A percentile compares a stretch with the other conserved stretches of the same genome.
Conservation (phyloP, 2,329 filamentous ascomycete species). For the Diaporthe helianthi region DNA sequence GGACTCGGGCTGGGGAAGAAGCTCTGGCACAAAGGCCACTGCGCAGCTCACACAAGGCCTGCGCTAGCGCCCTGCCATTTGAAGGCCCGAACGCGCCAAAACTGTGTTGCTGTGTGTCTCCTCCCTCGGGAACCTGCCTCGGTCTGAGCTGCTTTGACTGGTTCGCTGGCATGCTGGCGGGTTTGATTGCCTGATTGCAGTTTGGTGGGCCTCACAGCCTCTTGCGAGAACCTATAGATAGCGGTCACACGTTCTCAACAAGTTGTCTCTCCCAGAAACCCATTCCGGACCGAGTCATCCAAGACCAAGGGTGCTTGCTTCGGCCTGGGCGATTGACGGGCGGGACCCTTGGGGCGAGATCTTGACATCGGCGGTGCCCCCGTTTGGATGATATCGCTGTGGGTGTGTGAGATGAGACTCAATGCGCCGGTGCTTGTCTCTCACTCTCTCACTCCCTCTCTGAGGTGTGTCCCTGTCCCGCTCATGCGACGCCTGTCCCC, state of each 20-base stretch:
- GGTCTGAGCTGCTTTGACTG: background rate
- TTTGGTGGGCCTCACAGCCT: slow-evolving; percentile 12
- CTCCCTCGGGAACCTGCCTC: background rate
- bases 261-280: background rate
- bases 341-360: slow-evolving; percentile 7
- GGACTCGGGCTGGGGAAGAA: slow-evolving; percentile 18
- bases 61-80: slow-evolving; percentile 15
- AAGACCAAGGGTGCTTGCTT: background rate
- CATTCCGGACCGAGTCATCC: slow-evolving; percentile 14
- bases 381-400: background rate
- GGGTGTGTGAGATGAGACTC: slow-evolving; percentile 9
- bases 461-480: background rate
- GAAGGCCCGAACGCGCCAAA: slow-evolving; percentile 9
- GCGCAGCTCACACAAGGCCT: slow-evolving; percentile 6
- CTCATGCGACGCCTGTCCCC: slow-evolving; percentile 3
- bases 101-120: background rate
- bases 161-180: background rate
- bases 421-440: background rate
- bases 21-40: slow-evolving; percentile 2
- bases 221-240: background rate
- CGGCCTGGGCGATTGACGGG: slow-evolving; percentile 16
- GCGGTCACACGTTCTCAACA: background rate
- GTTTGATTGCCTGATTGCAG: slow-evolving; percentile 2
- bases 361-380: slow-evolving; percentile 8
- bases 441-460: too few relatives aligned